phyloP scores from a whole-genome alignment of 805 yeast species.

The Aciculoconidium aculeatum region DNA sequence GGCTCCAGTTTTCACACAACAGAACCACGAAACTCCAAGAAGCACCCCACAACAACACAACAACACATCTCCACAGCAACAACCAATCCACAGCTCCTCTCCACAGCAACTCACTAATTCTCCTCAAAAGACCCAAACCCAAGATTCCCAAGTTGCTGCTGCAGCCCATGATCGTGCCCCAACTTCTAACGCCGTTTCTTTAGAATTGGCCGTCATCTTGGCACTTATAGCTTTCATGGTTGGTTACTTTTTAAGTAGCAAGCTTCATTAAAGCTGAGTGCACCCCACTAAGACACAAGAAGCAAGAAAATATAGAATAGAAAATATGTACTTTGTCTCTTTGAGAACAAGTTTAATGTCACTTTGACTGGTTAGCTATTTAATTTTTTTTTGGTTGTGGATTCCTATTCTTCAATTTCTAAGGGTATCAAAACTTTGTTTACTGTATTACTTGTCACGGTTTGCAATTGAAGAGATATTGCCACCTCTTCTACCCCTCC shows the following conservation, averaged over 20 bases:
- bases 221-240: conserved; percentile 49
- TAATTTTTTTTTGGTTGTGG: no score
- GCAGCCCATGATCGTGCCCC: conserved; percentile 7
- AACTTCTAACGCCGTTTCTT: conserved; percentile 45
- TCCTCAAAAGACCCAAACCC: conserved; percentile 4
- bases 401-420: no score
- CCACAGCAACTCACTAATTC: conserved; percentile 4
- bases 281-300: no score
- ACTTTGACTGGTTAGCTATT: no score
- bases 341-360: no score
- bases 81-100: conserved; percentile 2
- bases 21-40: conserved; percentile 5
- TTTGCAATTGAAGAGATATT: no score
- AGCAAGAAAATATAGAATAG: no score
- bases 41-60: conserved; percentile 5
- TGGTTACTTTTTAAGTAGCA: conserved; percentile 35
- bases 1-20: conserved; percentile 4
- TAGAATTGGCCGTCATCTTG: conserved; percentile 46
- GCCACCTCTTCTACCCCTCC: no score
- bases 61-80: conserved; percentile 7
- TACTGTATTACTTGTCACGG: no score
- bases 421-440: no score
- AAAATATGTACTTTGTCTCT: no score
- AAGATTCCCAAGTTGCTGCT: conserved; percentile 4
- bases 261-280: conserved; percentile 5